Conservation (phyloP, 306 rosid species). For the Malus asiatica region DNA sequence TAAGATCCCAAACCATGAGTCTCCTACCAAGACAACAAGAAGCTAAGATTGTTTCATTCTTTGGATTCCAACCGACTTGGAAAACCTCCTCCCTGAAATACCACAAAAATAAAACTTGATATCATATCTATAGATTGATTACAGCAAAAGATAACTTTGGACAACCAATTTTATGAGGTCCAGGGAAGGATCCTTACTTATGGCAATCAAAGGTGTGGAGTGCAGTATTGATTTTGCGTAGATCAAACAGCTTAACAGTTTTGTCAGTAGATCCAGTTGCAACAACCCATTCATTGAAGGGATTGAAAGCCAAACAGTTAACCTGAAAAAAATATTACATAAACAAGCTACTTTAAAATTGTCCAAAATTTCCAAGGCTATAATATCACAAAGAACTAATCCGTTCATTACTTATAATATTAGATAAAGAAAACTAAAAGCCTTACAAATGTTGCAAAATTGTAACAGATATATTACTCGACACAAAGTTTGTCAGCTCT, state of each 20-base stretch:
- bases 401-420: not conserved
- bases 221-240: constrained; percentile 65
- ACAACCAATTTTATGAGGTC: constrained; percentile 1
- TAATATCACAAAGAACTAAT: not conserved
- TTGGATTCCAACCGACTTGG: constrained; percentile 99
- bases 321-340: constrained; percentile 42
- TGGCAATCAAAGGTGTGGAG: constrained; percentile 93
- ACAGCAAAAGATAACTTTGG: not conserved
- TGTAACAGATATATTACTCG: not conserved
- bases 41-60: constrained; percentile 92
- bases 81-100: constrained; percentile 83
- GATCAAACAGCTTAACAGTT: constrained; percentile 90
- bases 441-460: not conserved
- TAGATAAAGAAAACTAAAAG: not conserved
- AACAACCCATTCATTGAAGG: constrained; percentile 94
- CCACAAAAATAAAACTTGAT: not conserved
- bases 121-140: not conserved
- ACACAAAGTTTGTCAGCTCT: not conserved
- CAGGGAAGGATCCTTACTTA: constrained; percentile 50
- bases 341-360: not conserved
- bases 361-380: not conserved
- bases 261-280: constrained; percentile 99
- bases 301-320: constrained; percentile 96
- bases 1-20: constrained; percentile 99
- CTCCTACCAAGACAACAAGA: constrained; percentile 97